Evolutionary conservation across 495 filamentous ascomycete genomes (phyloP).

Genomic region (Neurospora sp.): DNA sequence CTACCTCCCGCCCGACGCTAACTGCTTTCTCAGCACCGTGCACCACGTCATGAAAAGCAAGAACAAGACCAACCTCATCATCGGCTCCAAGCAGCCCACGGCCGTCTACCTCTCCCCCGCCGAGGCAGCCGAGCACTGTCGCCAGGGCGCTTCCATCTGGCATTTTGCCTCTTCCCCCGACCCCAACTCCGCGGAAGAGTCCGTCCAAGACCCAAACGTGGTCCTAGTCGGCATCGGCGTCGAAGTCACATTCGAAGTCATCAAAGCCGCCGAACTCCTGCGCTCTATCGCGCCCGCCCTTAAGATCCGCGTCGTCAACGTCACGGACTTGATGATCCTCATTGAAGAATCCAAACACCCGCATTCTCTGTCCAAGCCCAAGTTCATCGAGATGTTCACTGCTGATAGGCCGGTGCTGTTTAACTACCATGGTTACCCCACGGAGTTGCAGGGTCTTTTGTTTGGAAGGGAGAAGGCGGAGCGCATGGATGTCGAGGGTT

Average conservation of each 20-base stretch:
- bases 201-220: conserved; percentile 46
- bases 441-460: conserved; percentile 53
- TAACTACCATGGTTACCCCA: conserved; percentile 64
- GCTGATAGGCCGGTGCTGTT: conserved; percentile 49
- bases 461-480: conserved; percentile 46
- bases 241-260: conserved; percentile 61
- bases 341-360: conserved; percentile 50
- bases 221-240: conserved; percentile 62
- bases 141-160: conserved; percentile 54
- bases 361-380: conserved; percentile 45
- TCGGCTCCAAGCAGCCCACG: conserved; percentile 63
- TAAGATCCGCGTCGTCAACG: conserved; percentile 57
- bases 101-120: conserved; percentile 55
- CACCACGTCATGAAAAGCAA: conserved; percentile 54
- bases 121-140: conserved; percentile 60
- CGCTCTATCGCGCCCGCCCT: conserved; percentile 42
- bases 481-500: conserved; percentile 50
- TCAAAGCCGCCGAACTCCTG: conserved; percentile 53
- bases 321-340: conserved; percentile 65
- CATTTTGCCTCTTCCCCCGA: conserved; percentile 41
- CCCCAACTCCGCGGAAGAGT: background rate
- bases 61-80: conserved; percentile 65
- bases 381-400: conserved; percentile 53
- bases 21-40: conserved; percentile 58
- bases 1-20: conserved; percentile 68